Evolutionary conservation across 257 asterid genomes (phyloP).

Genomic region (Nicotiana attenuata): DNA sequence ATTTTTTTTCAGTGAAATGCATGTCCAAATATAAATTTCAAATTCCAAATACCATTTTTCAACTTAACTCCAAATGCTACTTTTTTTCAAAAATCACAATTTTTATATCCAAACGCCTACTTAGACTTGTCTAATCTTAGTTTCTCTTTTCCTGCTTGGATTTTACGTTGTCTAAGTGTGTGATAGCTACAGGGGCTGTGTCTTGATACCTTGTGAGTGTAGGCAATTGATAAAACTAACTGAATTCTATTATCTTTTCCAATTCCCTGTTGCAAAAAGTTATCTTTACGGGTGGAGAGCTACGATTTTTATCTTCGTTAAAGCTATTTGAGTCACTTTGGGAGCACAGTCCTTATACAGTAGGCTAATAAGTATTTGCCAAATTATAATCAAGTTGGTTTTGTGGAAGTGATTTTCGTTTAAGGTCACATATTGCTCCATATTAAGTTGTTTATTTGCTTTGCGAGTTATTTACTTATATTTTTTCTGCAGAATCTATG

Average conservation of each 20-base stretch:
- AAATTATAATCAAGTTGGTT: neutral
- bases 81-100: no score
- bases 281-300: neutral
- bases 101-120: no score
- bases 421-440: neutral
- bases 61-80: no score
- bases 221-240: neutral
- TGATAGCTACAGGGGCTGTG: neutral
- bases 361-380: neutral
- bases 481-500: constrained; percentile 55
- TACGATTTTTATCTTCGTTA: neutral
- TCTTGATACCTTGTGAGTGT: neutral
- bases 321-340: neutral
- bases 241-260: neutral
- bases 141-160: neutral
- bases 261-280: neutral
- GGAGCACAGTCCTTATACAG: neutral
- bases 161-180: neutral
- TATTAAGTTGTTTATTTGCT: neutral
- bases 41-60: no score
- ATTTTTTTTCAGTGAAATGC: no score
- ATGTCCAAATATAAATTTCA: no score
- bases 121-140: no score
- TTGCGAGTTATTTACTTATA: neutral
- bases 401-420: neutral